Conservation (phyloP, 164 flowering plant species). For the Vitis cinerea region DNA sequence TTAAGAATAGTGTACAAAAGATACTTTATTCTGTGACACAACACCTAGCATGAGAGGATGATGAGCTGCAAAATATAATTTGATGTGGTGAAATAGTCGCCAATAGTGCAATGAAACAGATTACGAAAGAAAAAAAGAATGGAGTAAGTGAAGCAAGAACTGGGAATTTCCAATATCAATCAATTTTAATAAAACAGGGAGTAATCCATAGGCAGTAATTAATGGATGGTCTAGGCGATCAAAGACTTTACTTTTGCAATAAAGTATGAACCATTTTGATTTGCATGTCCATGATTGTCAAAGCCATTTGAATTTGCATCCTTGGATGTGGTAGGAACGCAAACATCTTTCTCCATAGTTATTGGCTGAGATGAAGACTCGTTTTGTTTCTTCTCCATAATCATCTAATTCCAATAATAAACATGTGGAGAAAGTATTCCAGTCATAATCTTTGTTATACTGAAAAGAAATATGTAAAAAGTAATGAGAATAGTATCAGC, state of each 20-base stretch:
- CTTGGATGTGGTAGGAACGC: conserved; percentile 21
- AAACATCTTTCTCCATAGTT: conserved; percentile 23
- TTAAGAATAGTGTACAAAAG: too few species aligned
- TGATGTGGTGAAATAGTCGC: too few species aligned
- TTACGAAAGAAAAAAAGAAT: too few species aligned
- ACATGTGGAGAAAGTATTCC: conserved; percentile 10
- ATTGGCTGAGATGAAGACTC: conserved; percentile 33
- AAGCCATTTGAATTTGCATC: conserved; percentile 29
- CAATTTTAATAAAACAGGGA: background rate
- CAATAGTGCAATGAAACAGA: too few species aligned
- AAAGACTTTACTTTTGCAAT: conserved; percentile 59
- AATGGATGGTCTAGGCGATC: background rate
- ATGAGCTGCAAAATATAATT: too few species aligned
- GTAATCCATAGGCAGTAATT: background rate
- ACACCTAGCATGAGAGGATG: too few species aligned
- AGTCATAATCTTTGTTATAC: background rate
- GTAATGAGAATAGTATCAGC: background rate
- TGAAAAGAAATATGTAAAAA: background rate
- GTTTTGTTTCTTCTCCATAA: conserved; percentile 38
- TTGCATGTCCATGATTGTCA: conserved; percentile 19
- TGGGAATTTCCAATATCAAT: too few species aligned
- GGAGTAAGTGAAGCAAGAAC: too few species aligned
- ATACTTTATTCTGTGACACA: too few species aligned
- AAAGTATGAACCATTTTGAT: conserved; percentile 29
- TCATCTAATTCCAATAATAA: conserved; percentile 40